Evolutionary conservation across 805 yeast species (phyloP).

Genomic region (Sugiyamaella floridensis): DNA sequence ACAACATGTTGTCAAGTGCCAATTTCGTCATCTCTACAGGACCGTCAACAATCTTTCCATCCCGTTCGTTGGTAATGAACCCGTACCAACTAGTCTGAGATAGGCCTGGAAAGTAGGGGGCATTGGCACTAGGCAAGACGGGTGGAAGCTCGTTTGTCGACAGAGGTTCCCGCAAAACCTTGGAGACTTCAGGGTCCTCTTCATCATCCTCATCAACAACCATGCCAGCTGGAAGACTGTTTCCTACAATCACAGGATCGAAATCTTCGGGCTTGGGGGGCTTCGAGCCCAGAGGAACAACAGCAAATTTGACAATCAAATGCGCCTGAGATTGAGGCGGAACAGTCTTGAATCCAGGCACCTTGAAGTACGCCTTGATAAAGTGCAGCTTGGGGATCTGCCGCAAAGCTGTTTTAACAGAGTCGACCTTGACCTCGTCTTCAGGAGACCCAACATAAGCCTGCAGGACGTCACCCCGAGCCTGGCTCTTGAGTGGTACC

Average conservation of each 20-base stretch:
- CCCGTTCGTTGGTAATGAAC: slow-evolving; percentile 63
- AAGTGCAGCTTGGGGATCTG: slow-evolving; percentile 61
- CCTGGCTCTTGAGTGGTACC: slow-evolving; percentile 42
- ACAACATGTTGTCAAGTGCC: slow-evolving; percentile 48
- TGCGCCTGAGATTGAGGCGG: slow-evolving; percentile 71
- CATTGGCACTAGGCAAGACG: slow-evolving; percentile 51
- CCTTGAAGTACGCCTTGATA: slow-evolving; percentile 64
- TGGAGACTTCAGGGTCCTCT: slow-evolving; percentile 25
- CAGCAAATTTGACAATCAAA: slow-evolving; percentile 64
- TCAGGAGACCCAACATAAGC: slow-evolving; percentile 54
- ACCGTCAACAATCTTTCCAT: slow-evolving; percentile 68
- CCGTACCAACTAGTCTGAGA: slow-evolving; percentile 56
- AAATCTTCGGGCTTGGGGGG: slow-evolving; percentile 19
- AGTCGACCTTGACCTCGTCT: slow-evolving; percentile 10
- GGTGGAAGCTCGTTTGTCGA: slow-evolving; percentile 63
- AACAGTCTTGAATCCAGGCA: slow-evolving; percentile 75
- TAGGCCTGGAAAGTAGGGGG: slow-evolving; percentile 70
- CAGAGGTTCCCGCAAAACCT: slow-evolving; percentile 65
- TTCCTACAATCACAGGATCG: slow-evolving; percentile 11
- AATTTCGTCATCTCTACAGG: slow-evolving; percentile 48
- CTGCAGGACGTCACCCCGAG: slow-evolving; percentile 65
- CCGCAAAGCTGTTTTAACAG: slow-evolving; percentile 7
- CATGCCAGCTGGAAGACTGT: not conserved
- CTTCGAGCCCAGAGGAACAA: slow-evolving; percentile 57
- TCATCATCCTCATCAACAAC: slow-evolving; percentile 11